phyloP scores from a whole-genome alignment of 495 filamentous ascomycete species.

The Lichenothelia convexa region DNA sequence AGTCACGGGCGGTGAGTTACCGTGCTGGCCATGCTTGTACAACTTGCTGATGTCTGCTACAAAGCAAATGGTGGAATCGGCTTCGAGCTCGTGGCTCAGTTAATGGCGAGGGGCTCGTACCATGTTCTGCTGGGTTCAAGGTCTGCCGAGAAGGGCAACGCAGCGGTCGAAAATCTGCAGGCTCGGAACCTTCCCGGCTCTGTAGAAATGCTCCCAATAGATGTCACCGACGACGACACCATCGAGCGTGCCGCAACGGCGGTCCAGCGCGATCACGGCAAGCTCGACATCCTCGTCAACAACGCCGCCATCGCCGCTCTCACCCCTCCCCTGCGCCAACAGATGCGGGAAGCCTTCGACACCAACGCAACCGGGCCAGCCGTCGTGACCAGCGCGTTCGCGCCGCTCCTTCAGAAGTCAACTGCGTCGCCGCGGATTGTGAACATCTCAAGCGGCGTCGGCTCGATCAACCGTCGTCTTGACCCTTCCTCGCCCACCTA shows the following conservation, averaged over 20 bases:
- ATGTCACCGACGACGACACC: conserved; percentile 4
- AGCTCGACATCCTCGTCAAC: conserved; percentile 20
- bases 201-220: conserved; percentile 4
- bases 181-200: neutral
- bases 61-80: neutral
- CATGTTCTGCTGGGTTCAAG: conserved; percentile 4
- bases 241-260: conserved; percentile 1
- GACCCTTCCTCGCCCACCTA: conserved; percentile 14
- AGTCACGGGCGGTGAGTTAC: neutral
- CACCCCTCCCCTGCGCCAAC: conserved; percentile 12
- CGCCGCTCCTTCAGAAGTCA: conserved; percentile 23
- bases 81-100: neutral
- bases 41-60: neutral
- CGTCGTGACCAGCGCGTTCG: conserved; percentile 22
- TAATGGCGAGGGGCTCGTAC: neutral
- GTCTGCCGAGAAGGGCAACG: conserved; percentile 4
- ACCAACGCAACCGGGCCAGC: conserved; percentile 24
- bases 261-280: conserved; percentile 7
- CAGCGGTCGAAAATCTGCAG: conserved; percentile 1
- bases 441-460: conserved; percentile 22
- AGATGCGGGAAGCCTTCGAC: conserved; percentile 16
- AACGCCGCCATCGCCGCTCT: conserved; percentile 20
- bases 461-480: conserved; percentile 18
- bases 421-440: conserved; percentile 18
- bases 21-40: neutral